Percentiles rank a stretch among this genome's conserved stretches.
These are phyloP conservation scores for Boletus subparvulus DNA, from an alignment of 768 basidiomycete species.

Conservation along the genomic window DNA sequence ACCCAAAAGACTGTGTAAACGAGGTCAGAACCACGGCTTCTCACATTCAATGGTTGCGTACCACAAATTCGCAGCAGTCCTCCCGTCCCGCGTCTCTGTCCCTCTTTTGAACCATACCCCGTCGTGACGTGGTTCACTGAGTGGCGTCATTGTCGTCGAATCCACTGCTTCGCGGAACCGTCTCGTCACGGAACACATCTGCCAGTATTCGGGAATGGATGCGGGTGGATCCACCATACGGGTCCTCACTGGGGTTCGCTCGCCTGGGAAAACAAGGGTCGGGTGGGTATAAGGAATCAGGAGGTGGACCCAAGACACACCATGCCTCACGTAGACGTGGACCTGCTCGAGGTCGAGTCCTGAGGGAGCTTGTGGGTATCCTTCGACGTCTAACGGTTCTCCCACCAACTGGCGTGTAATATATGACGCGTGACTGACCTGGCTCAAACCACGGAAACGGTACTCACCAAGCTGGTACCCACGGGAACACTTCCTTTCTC, in stretches of 20 bases:
- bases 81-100: conserved; percentile 60
- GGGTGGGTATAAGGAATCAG: not conserved
- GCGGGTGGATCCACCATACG: conserved; percentile 62
- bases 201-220: conserved; percentile 67
- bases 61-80: conserved; percentile 59
- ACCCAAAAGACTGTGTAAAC: conserved; percentile 56
- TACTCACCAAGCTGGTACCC: conserved; percentile 14
- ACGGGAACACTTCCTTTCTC: not conserved
- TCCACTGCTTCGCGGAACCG: conserved; percentile 48
- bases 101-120: conserved; percentile 43
- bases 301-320: conserved; percentile 37
- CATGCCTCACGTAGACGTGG: conserved; percentile 73
- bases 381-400: conserved; percentile 55
- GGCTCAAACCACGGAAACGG: not conserved
- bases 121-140: conserved; percentile 14
- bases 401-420: conserved; percentile 30
- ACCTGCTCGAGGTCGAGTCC: conserved; percentile 65
- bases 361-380: conserved; percentile 57
- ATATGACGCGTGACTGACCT: not conserved
- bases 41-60: conserved; percentile 31
- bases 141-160: conserved; percentile 16
- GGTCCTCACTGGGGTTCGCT: conserved; percentile 73
- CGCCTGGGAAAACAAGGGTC: conserved; percentile 44
- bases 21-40: not conserved
- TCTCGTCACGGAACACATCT: conserved; percentile 57